These are phyloP conservation scores for Hypoxylon sp. DNA, from an alignment of 2,329 filamentous ascomycete species.

Conservation along the genomic window DNA sequence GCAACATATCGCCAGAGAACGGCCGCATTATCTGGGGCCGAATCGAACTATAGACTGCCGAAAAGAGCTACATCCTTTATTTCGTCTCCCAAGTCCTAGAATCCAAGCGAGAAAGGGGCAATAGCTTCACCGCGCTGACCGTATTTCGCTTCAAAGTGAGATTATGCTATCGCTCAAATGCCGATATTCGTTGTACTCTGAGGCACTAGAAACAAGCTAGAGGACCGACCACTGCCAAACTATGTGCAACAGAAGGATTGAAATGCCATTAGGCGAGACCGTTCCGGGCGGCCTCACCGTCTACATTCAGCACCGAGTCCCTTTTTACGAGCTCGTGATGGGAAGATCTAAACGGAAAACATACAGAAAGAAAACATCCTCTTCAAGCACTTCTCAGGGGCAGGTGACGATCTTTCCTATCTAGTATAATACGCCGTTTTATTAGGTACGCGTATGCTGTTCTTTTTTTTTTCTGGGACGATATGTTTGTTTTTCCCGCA, in stretches of 20 bases:
- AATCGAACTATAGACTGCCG: slow-evolving; percentile 4
- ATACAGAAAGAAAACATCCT: slow-evolving; percentile 25
- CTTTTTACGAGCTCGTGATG: slow-evolving; percentile 21
- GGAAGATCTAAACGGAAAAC: slow-evolving; percentile 23
- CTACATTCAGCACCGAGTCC: slow-evolving; percentile 26
- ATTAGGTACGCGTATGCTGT: slow-evolving; percentile 37
- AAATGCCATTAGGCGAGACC: slow-evolving; percentile 13
- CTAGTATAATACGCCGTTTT: slow-evolving; percentile 39
- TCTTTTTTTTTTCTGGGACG: slow-evolving; percentile 32
- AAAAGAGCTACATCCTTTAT: background rate
- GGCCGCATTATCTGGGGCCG: slow-evolving; percentile 7
- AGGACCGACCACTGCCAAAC: background rate
- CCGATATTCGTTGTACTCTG: background rate
- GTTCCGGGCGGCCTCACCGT: slow-evolving; percentile 23
- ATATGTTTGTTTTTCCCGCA: slow-evolving; percentile 37
- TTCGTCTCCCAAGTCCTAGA: slow-evolving; percentile 14
- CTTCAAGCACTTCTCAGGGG: slow-evolving; percentile 36
- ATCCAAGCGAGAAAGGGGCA: slow-evolving; percentile 15
- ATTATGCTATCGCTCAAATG: slow-evolving; percentile 12
- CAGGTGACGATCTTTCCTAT: slow-evolving; percentile 42
- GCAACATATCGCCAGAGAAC: slow-evolving; percentile 17
- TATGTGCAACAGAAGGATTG: slow-evolving; percentile 3
- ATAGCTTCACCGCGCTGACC: slow-evolving; percentile 1
- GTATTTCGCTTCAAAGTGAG: slow-evolving; percentile 10
- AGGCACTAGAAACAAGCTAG: background rate